phyloP scores from a whole-genome alignment of 495 filamentous ascomycete species.

The Pyronema omphalodes region DNA sequence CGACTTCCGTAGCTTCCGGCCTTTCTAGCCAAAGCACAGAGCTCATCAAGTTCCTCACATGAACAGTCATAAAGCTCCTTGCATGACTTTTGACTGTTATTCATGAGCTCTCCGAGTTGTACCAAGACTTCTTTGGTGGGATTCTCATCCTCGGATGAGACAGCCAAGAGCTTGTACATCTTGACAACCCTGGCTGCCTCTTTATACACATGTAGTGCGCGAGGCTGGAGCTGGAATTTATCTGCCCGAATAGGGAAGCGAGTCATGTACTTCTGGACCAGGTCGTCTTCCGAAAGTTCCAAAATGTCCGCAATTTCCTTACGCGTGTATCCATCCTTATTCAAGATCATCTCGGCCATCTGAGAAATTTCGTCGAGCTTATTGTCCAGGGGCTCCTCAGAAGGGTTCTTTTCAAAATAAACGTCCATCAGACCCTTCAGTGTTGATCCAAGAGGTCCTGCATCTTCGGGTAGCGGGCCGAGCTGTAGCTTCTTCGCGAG shows the following conservation, averaged over 20 bases:
- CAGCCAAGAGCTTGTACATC: conserved; percentile 52
- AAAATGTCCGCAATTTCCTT: conserved; percentile 67
- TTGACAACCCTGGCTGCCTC: conserved; percentile 74
- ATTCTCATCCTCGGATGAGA: conserved; percentile 12
- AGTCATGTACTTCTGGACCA: conserved; percentile 56
- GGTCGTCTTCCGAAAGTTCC: conserved; percentile 44
- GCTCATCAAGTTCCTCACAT: conserved; percentile 70
- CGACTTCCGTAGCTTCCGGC: conserved; percentile 72
- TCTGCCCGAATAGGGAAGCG: conserved; percentile 66
- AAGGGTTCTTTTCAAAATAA: conserved; percentile 44
- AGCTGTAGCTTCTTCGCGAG: conserved; percentile 43
- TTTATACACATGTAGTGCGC: conserved; percentile 73
- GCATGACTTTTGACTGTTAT: conserved; percentile 75
- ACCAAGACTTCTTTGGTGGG: conserved; percentile 43
- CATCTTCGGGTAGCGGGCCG: conserved; percentile 51
- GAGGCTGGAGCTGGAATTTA: conserved; percentile 68
- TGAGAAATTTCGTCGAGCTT: conserved; percentile 46
- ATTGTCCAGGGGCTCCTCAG: conserved; percentile 29
- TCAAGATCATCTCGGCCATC: conserved; percentile 42
- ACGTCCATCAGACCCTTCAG: conserved; percentile 72
- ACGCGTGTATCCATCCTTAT: conserved; percentile 68
- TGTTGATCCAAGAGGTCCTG: conserved; percentile 64
- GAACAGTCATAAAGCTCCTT: conserved; percentile 73
- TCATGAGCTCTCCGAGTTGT: conserved; percentile 66
- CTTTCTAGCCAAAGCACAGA: conserved; percentile 58